A percentile compares a stretch with the other conserved stretches of the same genome.
These are phyloP conservation scores for Ustilago shanxiensis DNA, from an alignment of 1,284 basidiomycete species.

Conservation along the genomic window DNA sequence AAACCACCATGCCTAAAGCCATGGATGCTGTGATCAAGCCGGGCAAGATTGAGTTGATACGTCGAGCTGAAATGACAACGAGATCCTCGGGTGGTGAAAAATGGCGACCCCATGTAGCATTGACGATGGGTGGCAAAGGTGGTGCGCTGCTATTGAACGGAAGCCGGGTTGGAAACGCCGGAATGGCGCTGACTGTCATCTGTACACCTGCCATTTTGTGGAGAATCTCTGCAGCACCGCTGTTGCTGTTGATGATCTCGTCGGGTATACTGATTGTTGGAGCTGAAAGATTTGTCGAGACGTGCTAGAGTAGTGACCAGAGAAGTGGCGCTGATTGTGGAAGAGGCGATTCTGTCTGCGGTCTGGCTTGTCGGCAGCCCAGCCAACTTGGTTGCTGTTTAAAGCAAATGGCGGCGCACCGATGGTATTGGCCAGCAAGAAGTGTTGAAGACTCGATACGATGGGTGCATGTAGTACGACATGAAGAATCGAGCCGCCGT, in stretches of 20 bases:
- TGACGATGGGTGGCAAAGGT: conserved; percentile 28
- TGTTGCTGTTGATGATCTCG: background rate
- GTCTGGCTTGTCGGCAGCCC: background rate
- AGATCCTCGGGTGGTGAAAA: conserved; percentile 29
- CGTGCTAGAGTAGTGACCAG: background rate
- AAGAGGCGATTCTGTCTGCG: background rate
- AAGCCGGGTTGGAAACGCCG: conserved; percentile 36
- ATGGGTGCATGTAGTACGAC: background rate
- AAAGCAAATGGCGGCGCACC: background rate
- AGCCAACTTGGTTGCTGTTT: background rate
- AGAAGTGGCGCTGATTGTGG: background rate
- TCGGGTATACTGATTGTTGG: background rate
- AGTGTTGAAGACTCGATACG: background rate
- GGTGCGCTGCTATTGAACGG: conserved; percentile 15
- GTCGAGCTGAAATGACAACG: conserved; percentile 41
- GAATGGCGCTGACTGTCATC: conserved; percentile 45
- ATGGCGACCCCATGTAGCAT: conserved; percentile 7
- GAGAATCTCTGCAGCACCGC: background rate
- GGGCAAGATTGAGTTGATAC: conserved; percentile 44
- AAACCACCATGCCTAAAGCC: conserved; percentile 44
- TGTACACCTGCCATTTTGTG: conserved; percentile 39
- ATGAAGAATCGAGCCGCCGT: background rate
- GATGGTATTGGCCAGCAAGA: background rate
- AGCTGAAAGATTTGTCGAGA: background rate
- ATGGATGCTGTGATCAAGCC: conserved; percentile 45